Evolutionary conservation across 768 basidiomycete species (phyloP).

Genomic region (Mycena latifolia): DNA sequence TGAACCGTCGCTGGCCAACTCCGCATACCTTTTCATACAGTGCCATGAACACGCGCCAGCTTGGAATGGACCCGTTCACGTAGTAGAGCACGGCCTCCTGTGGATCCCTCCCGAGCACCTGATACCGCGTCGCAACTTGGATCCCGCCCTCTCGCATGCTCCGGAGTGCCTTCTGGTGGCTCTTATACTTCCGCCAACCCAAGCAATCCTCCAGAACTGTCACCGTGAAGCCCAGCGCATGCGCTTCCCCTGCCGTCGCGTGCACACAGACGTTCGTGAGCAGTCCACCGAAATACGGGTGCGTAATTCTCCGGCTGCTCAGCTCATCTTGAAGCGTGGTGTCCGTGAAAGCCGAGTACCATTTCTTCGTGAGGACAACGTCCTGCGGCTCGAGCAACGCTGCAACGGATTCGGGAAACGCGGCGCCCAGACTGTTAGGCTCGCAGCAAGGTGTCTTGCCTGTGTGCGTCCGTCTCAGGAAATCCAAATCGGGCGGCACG

Average conservation of each 20-base stretch:
- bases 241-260: conserved; percentile 41
- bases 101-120: conserved; percentile 17
- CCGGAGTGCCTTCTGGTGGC: conserved; percentile 39
- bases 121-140: conserved; percentile 17
- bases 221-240: conserved; percentile 36
- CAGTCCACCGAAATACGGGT: conserved; percentile 40
- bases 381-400: conserved; percentile 30
- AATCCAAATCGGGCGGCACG: conserved; percentile 18
- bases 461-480: conserved; percentile 40
- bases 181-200: conserved; percentile 42
- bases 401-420: conserved; percentile 35
- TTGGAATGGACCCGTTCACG: conserved; percentile 45
- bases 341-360: conserved; percentile 45
- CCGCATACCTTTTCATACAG: conserved; percentile 42
- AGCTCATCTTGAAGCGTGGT: conserved; percentile 37
- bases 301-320: conserved; percentile 31
- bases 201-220: conserved; percentile 41
- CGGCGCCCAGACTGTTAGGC: conserved; percentile 36
- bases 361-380: conserved; percentile 39
- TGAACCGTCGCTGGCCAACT: background rate
- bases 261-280: conserved; percentile 44
- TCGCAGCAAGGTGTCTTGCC: conserved; percentile 41
- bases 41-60: conserved; percentile 45
- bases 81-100: conserved; percentile 39
- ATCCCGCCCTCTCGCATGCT: conserved; percentile 35